These are phyloP conservation scores for Termitomyces sp. DNA, from an alignment of 768 basidiomycete species.

Conservation along the genomic window DNA sequence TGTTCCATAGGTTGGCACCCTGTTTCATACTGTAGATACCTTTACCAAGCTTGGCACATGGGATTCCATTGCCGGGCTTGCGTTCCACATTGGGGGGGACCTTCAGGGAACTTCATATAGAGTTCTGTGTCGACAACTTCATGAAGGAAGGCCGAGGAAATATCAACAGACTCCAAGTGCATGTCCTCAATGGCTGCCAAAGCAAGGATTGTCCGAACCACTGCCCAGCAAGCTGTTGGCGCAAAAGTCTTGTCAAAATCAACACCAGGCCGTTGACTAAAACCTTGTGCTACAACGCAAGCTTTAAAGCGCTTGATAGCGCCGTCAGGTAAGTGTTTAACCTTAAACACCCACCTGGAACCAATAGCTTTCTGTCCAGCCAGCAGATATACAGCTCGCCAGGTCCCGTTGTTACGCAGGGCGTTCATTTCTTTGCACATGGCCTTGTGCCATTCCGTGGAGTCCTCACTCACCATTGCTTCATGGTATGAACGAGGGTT, in stretches of 20 bases:
- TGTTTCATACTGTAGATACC: not conserved
- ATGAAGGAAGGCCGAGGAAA: too few species aligned
- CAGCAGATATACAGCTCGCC: conserved; percentile 31
- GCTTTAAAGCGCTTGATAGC: conserved; percentile 35
- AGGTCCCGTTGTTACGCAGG: conserved; percentile 26
- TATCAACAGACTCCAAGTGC: too few species aligned
- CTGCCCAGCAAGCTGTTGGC: conserved; percentile 19
- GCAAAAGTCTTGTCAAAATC: conserved; percentile 38
- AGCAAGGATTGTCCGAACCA: conserved; percentile 13
- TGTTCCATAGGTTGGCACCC: not conserved
- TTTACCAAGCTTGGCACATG: not conserved
- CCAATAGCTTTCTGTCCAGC: conserved; percentile 28
- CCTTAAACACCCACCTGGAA: conserved; percentile 35
- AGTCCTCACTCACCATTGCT: conserved; percentile 16
- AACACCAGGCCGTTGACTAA: conserved; percentile 32
- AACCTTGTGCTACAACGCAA: conserved; percentile 37
- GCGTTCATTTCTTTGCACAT: conserved; percentile 24
- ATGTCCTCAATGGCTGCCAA: too few species aligned
- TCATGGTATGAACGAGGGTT: conserved; percentile 13
- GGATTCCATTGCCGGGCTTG: not conserved
- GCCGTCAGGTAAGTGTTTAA: conserved; percentile 38
- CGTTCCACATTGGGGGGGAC: not conserved
- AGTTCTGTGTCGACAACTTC: not conserved
- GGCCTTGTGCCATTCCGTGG: conserved; percentile 23
- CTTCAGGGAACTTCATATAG: not conserved